phyloP scores from a whole-genome alignment of 2,329 filamentous ascomycete species.

The Nigrospora oryzae region DNA sequence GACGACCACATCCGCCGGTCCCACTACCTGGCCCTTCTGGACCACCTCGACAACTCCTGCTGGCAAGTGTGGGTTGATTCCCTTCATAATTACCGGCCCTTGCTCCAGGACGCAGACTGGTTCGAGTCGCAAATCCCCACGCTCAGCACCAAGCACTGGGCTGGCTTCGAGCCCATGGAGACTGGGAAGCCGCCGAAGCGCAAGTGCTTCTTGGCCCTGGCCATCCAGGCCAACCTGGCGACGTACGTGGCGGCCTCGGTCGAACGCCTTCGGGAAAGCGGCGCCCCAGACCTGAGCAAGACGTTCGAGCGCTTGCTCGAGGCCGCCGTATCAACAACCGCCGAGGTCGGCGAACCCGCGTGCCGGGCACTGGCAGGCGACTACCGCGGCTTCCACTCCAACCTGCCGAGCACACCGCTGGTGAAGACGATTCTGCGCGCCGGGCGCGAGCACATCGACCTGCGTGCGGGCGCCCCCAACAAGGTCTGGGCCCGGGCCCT shows the following conservation, averaged over 20 bases:
- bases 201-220: constrained; percentile 17
- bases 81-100: background rate
- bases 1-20: constrained; percentile 6
- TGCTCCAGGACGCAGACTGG: constrained; percentile 5
- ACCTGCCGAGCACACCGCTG: background rate
- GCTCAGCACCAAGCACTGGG: constrained; percentile 18
- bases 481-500: constrained; percentile 16
- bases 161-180: constrained; percentile 22
- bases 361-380: background rate
- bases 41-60: constrained; percentile 18
- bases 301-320: background rate
- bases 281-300: background rate
- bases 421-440: background rate
- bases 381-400: background rate
- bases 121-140: constrained; percentile 13
- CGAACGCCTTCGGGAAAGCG: constrained; percentile 4
- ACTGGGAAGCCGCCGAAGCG: constrained; percentile 21
- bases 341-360: background rate
- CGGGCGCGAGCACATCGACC: background rate
- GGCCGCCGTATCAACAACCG: background rate
- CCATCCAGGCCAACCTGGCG: constrained; percentile 20
- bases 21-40: constrained; percentile 15
- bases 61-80: constrained; percentile 17
- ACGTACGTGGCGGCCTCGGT: constrained; percentile 14
- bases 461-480: constrained; percentile 7